phyloP scores from a whole-genome alignment of 2,329 filamentous ascomycete species.

The Chaetomium olivaceum region DNA sequence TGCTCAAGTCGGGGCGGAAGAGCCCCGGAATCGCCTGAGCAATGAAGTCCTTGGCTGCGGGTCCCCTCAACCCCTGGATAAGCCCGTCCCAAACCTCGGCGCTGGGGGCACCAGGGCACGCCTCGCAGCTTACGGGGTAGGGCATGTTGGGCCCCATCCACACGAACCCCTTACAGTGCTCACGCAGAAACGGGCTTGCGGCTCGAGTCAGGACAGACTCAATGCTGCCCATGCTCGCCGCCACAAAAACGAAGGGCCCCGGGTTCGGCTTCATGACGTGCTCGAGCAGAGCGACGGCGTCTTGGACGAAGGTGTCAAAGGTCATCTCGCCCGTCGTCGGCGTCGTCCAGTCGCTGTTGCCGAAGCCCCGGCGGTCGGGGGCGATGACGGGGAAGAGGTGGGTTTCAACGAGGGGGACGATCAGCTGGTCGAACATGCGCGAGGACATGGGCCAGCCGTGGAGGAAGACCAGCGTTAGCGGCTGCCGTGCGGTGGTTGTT shows the following conservation, averaged over 20 bases:
- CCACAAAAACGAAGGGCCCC: conserved; percentile 24
- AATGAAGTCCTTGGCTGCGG: conserved; percentile 15
- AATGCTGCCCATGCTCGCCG: conserved; percentile 26
- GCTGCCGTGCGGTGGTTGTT: not conserved
- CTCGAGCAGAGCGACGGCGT: conserved; percentile 23
- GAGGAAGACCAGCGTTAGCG: conserved; percentile 28
- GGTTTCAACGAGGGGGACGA: conserved; percentile 28
- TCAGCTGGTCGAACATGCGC: conserved; percentile 31
- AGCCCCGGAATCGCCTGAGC: conserved; percentile 8
- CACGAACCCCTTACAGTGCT: conserved; percentile 27
- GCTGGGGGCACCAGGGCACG: conserved; percentile 6
- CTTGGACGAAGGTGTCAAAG: conserved; percentile 25
- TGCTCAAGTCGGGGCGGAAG: conserved; percentile 20
- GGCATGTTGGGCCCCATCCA: conserved; percentile 30
- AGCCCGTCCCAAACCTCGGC: conserved; percentile 13
- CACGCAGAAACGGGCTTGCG: conserved; percentile 7
- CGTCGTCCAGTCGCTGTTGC: conserved; percentile 21
- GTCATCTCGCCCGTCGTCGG: conserved; percentile 19
- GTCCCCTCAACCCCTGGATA: conserved; percentile 10
- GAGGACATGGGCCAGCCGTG: conserved; percentile 33
- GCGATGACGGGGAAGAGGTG: conserved; percentile 26
- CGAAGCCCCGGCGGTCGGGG: conserved; percentile 28
- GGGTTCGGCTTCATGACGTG: conserved; percentile 6
- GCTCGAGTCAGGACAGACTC: conserved; percentile 22
- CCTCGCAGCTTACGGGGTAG: conserved; percentile 9